Evolutionary conservation across 257 asterid genomes (phyloP), one percentile per base, ranked within the genome.

Genomic region (Marsdenia floribunda): DNA sequence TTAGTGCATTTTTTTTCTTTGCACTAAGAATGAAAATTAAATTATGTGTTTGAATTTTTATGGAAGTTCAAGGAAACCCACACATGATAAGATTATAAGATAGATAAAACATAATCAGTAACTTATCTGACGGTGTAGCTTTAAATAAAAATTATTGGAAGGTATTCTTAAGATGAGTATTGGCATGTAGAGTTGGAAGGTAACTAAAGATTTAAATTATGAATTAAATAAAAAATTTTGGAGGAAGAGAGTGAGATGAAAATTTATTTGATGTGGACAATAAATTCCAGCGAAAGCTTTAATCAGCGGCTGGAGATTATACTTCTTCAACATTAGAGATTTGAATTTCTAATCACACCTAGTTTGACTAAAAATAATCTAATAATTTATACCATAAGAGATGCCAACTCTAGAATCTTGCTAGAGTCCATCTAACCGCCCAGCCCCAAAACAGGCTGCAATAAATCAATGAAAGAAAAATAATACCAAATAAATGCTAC

Each of bases 401-500:
- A 47, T 19, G 40, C 60, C 42, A 67, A 15, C 70, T 50, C 65
- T 50, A 33, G 24, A 33, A 12, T 26, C 47, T 14, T 61, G 46
- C 33, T 47, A 37, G 14, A 21, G 13, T 6, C 26, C 60, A 54
- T 19, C 33, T 55, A 47, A 37, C 46, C 50, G 19, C 60, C 13
- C 55, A 40, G 7, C 22, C 26, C 6, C 50, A 65, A 19, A 68
- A 13, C 46, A 22, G 22, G 3, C 19, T 15, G 42, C 13, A 65
- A 10, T 9, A 3, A 9, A 76, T 46, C 26, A 14, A 5, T 24
- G 19, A 59, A 55, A 29, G 9, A 63, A 38, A 80, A 69, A 38
- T 61, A 79, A 63, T 75, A 83, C 42, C 70, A 78, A 71, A 77
- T 64, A 33, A 68, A 57, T 47, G 37, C 80, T 82, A 89, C 98